phyloP scores from a whole-genome alignment of 805 yeast genomes.

The Wickerhamomyces alni region DNA sequence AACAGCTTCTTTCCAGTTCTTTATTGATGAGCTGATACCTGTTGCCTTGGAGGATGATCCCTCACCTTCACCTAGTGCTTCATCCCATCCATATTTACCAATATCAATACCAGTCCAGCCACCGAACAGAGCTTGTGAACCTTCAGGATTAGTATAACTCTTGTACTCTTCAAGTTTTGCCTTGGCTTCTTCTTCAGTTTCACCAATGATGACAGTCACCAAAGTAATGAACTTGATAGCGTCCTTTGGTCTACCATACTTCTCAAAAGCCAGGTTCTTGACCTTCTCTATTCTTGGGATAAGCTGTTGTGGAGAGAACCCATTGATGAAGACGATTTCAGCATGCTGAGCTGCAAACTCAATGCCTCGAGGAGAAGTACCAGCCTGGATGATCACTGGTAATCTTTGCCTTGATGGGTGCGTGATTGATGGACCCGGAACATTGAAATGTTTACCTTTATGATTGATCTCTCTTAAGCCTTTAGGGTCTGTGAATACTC shows the following conservation, averaged over 20 bases:
- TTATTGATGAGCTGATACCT: slow-evolving; percentile 22
- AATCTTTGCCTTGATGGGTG: slow-evolving; percentile 38
- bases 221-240: slow-evolving; percentile 31
- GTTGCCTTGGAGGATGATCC: slow-evolving; percentile 5
- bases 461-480: slow-evolving; percentile 31
- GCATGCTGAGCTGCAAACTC: slow-evolving; percentile 38
- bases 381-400: slow-evolving; percentile 38
- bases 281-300: slow-evolving; percentile 18
- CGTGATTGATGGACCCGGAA: slow-evolving; percentile 29
- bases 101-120: slow-evolving; percentile 38
- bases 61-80: slow-evolving; percentile 20
- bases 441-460: slow-evolving; percentile 29
- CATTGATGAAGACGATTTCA: slow-evolving; percentile 30
- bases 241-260: slow-evolving; percentile 27
- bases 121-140: slow-evolving; percentile 33
- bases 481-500: slow-evolving; percentile 28
- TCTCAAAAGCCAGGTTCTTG: slow-evolving; percentile 24
- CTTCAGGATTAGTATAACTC: slow-evolving; percentile 29
- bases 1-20: slow-evolving; percentile 7
- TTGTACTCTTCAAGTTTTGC: slow-evolving; percentile 20
- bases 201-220: slow-evolving; percentile 28
- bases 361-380: slow-evolving; percentile 31
- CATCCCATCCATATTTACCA: slow-evolving; percentile 26
- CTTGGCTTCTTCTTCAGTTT: slow-evolving; percentile 34
- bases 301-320: slow-evolving; percentile 25